These are phyloP conservation scores for Rickenella mellea DNA, from an alignment of 768 basidiomycete species.

Conservation along the genomic window DNA sequence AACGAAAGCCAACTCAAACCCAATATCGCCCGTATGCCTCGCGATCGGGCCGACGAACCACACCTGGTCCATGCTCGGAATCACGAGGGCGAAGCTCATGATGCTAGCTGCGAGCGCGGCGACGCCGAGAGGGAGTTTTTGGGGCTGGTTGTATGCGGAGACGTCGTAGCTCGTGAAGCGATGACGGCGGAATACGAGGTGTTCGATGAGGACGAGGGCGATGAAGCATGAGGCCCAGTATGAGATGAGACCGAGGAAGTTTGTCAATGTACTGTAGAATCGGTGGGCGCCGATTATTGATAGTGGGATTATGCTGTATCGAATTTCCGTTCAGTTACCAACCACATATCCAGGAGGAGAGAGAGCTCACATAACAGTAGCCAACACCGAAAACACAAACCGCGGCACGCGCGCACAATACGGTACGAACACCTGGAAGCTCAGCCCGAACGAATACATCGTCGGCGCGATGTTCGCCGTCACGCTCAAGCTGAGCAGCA, in stretches of 20 bases:
- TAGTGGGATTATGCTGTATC: slow-evolving; percentile 49
- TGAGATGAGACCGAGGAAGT: slow-evolving; percentile 62
- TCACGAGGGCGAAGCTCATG: slow-evolving; percentile 43
- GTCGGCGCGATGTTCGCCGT: slow-evolving; percentile 76
- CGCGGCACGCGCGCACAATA: slow-evolving; percentile 49
- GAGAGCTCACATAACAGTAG: slow-evolving; percentile 50
- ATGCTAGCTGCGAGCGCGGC: slow-evolving; percentile 47
- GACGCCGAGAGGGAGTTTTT: slow-evolving; percentile 47
- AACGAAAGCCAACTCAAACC: slow-evolving; percentile 51
- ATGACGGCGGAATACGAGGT: slow-evolving; percentile 50
- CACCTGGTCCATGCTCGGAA: slow-evolving; percentile 62
- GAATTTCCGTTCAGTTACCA: neutral
- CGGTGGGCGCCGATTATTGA: slow-evolving; percentile 59
- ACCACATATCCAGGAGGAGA: neutral
- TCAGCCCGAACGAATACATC: slow-evolving; percentile 73
- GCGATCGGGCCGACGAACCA: slow-evolving; percentile 71
- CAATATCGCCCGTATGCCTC: slow-evolving; percentile 55
- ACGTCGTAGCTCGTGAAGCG: slow-evolving; percentile 40
- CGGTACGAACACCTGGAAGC: slow-evolving; percentile 62
- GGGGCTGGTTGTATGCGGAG: slow-evolving; percentile 42
- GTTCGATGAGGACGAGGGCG: slow-evolving; percentile 55
- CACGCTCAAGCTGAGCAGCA: slow-evolving; percentile 66
- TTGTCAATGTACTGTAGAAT: slow-evolving; percentile 54
- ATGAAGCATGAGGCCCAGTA: slow-evolving; percentile 54
- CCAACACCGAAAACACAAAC: slow-evolving; percentile 59